Base-by-base conservation (phyloP, 441 rosid genomes). In the Pelargonium cotyledonis region DNA sequence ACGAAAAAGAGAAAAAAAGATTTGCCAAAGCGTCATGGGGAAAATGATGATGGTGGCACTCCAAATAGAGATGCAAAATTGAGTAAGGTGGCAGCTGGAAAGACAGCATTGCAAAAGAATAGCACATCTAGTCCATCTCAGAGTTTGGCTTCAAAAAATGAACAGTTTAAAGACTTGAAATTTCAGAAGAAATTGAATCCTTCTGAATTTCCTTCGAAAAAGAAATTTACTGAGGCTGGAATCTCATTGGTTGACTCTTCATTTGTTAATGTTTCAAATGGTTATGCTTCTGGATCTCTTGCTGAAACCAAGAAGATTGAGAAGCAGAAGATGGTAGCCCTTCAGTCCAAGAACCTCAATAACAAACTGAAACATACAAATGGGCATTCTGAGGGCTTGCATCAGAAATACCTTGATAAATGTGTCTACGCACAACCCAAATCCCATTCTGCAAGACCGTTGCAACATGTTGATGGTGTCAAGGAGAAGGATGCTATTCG, bases 1-100 rank as follows among this genome's bases (percentile, higher is more conserved):
- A 95, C 86, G 82, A 95, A 90, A 83, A 81, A 97, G 83, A 80
- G 88, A 80, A 85, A 91, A 78, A 95, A 83, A 82, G 96, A 91
- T 77, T 66, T 81, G 64, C 67, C 66, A 15, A 90, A 85, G 76
- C 74, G 81, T 61, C 67, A 31, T 67, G 79, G 77, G 66, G 96
- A 87, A 76, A 78, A 61, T 78, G 86, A 73, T 73, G 86, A 84
- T 72, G 84, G 73, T 73, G 78, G 23, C 62, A 66, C 69, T 68
- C 66, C 87, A 65, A 86, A 78, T 76, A 92, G 86, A 75, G 89
- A 83, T 66, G 80, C 67, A 46, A 95, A 85, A 76, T 41, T 80
- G 69, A 73, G 81, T 65, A 83, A 84, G 78, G 65, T 72, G 46
- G 79, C 81, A 21, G 64, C 66, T 57, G 80, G 74, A 68, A 90